Evolutionary conservation across 768 basidiomycete genomes (phyloP), one percentile per base, ranked within the genome.

Genomic region (Tephrocybe sp.): DNA sequence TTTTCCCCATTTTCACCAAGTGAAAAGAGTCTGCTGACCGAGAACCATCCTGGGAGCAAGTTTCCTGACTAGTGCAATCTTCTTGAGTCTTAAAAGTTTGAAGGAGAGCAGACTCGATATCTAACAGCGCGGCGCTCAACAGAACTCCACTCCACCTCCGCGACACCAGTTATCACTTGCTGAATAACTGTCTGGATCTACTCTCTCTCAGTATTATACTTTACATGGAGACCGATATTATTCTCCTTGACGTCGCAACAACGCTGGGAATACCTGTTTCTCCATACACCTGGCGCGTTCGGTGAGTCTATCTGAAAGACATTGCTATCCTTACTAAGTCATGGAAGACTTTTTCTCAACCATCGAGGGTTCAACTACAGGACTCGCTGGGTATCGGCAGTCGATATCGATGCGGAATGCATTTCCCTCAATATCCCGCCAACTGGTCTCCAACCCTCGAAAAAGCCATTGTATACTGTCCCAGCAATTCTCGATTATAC

Each of bases 401-500:
- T 52, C 8, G 65, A 62, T 32, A 66, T 67, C n/a, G 62, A 66
- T 38, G 32, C 52, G 1, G 51, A 57, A n/a, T 60, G 55, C 45
- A 62, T 57, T 39, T 55, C 62, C 10, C 51, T 62, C 8, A 61
- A 61, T 7, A 63, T 68, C 19, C 59, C 59, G 3, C 65, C 65
- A 2, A 65, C 65, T 5, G 60, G 59, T 8, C 39, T 41, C 39
- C 64, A 66, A 30, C 59, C 60, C 31, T 49, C 59, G 7, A 64
- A 61, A 3, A 57, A 59, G 10, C 66, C 65, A 10, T 57, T 61
- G 38, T 72, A 65, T 53, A 71, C 67, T 2, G 60, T 70, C 8
- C 70, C 70, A 35, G 66, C 66, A 17, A 59, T 70, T 54, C 54
- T 60, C 30, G 65, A 66, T 31, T 58, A 55, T 39, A 58, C 62